Evolutionary conservation across 2,329 filamentous ascomycete genomes (phyloP), one percentile per base, ranked within the genome.

Genomic region (Talaromyces sp.): DNA sequence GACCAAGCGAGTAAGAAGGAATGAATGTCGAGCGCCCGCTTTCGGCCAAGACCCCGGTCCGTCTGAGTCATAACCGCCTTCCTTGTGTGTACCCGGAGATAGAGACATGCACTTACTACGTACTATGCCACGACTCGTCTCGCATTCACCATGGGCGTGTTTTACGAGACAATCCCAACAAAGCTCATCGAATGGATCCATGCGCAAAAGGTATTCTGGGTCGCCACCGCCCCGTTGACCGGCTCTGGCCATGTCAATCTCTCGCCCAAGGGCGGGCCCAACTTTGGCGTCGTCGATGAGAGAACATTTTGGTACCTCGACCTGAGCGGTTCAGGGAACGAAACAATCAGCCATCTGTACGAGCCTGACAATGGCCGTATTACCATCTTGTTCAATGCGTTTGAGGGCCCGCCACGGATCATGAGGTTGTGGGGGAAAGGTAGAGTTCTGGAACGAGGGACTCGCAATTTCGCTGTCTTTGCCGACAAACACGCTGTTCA

Each of bases 331-430:
- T 62, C 61, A n/a, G 61, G 61, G 16, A 62, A 56, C 57, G 61
- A 62, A 56, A 62, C 61, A 6, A 59, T 62, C n/a, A 62, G 61
- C n/a, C 61, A 62, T 57, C 58, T 62, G 23, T 62, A 62, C 57
- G 61, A 62, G 52, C 61, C 56, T 2, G 61, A 57, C 27, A 62
- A 62, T 53, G 56, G 56, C 40, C 61, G 61, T 52, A 42, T 62
- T 28, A 62, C 61, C 16, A 56, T 62, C 42, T 56, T 59, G 57
- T 62, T 62, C 61, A 62, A 56, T 52, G 61, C 61, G 14, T 62
- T 62, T 52, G 50, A 62, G 23, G 61, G 61, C 28, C 31, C 57
- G 36, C 61, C 61, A 27, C 61, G 61, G 51, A 62, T 62, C 31
- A 36, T 62, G 33, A 59, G 61, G 34, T n/a, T 62, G 44, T 62